Base-by-base conservation (phyloP, 495 filamentous ascomycete species). In the Aspergillus bertholletiae region DNA sequence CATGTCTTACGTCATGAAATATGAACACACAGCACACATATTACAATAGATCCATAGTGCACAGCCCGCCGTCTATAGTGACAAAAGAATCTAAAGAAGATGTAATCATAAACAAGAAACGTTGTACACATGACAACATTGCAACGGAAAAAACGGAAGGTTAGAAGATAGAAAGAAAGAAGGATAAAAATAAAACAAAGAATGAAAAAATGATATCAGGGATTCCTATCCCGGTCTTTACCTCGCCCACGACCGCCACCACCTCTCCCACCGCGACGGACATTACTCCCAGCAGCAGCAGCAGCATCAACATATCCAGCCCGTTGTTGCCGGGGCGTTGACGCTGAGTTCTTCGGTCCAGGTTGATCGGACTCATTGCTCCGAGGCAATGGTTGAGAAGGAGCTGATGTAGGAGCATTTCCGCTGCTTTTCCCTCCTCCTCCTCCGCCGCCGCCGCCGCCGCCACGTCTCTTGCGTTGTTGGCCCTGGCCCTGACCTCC, bases 381-480 rank as follows among this genome's bases (percentile, higher is more conserved):
- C n/a, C 48, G 22, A 17, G 41, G 46, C 15, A 54, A 37, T 43
- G 45, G 50, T 40, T 47, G 51, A 40, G 37, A 39, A 13, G 34
- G 3, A 13, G 7, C n/a, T 1, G 15, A n/a, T n/a, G n/a, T 8
- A 2, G 37, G 37, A 6, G 15, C 2, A 40, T 40, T 40, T 40
- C 37, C 37, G 8, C 37, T n/a, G n/a, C n/a, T n/a, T n/a, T n/a
- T n/a, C n/a, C n/a, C n/a, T n/a, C n/a, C n/a, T n/a, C n/a, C n/a
- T n/a, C n/a, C 8, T 28, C 26, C 26, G 4, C 26, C 26, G 8
- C 26, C 18, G 5, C 22, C 22, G 7, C 39, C 39, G 1, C 39
- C 17, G 7, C 39, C 39, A 23, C 70, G 59, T 26, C 62, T 60
- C 55, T 65, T 73, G 40, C 71, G 70, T 17, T 54, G 54, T 35